phyloP scores from a whole-genome alignment of 1,284 basidiomycete genomes.

The Inonotus hispidus region DNA sequence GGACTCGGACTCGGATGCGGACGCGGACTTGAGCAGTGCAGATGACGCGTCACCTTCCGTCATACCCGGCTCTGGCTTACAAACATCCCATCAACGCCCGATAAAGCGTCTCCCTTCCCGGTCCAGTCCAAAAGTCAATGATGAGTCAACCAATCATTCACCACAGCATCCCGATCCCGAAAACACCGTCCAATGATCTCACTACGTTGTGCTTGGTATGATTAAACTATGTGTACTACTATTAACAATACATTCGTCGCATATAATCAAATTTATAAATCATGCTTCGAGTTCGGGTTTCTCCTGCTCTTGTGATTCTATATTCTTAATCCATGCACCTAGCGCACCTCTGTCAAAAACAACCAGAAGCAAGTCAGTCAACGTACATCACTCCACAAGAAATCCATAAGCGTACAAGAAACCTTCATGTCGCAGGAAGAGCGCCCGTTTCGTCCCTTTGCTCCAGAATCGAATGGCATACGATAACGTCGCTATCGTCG shows the following conservation, averaged over 20 bases:
- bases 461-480: slow-evolving; percentile 99
- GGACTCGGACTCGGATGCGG: not conserved
- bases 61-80: not conserved
- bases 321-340: slow-evolving; percentile 96
- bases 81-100: no score
- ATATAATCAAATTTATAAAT: no score
- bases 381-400: not conserved
- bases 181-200: not conserved
- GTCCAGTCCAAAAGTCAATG: slow-evolving; percentile 9
- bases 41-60: slow-evolving; percentile 9
- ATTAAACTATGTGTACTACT: not conserved
- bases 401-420: slow-evolving; percentile 72
- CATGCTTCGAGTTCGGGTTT: not conserved
- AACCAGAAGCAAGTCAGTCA: slow-evolving; percentile 11
- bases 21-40: not conserved
- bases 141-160: not conserved
- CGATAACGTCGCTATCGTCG: slow-evolving; percentile 95
- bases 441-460: slow-evolving; percentile 93
- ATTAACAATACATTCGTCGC: slow-evolving; percentile 8
- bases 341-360: slow-evolving; percentile 64
- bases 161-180: not conserved
- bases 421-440: slow-evolving; percentile 97
- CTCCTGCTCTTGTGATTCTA: slow-evolving; percentile 41
- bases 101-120: slow-evolving; percentile 16
- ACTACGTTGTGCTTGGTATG: slow-evolving; percentile 1